Percentiles rank a stretch among this genome's conserved stretches.
phyloP scores from a whole-genome alignment of 2,329 filamentous ascomycete species.

The Knoxdaviesia capensis region DNA sequence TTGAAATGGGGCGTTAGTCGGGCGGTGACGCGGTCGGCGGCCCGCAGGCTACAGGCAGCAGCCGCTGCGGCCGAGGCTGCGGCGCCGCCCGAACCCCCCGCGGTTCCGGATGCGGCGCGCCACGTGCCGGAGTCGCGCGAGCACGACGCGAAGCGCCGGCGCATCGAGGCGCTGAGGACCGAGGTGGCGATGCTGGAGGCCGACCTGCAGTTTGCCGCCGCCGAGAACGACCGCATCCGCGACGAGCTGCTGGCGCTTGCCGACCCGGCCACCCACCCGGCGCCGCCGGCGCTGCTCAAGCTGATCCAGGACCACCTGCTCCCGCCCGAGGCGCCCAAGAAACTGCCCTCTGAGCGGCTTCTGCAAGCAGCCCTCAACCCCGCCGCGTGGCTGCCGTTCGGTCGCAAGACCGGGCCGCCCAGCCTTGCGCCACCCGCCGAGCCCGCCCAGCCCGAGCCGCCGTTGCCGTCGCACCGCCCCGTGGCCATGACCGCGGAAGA shows the following conservation, averaged over 20 bases:
- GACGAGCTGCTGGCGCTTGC: conserved; percentile 9
- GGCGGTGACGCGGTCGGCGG: too few species aligned
- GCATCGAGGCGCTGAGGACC: conserved; percentile 29
- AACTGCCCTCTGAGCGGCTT: conserved; percentile 17
- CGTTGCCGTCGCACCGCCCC: conserved; percentile 42
- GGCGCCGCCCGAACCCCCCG: too few species aligned
- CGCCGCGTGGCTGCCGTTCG: conserved; percentile 29
- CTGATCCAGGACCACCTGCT: conserved; percentile 14
- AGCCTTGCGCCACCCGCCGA: conserved; percentile 5
- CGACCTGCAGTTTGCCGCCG: conserved; percentile 34
- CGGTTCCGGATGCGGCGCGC: too few species aligned
- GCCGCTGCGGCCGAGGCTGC: too few species aligned
- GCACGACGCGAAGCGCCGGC: conserved; percentile 29
- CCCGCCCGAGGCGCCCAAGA: conserved; percentile 13
- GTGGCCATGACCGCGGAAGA: conserved; percentile 40
- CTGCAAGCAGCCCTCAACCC: conserved; percentile 29
- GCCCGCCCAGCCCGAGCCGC: conserved; percentile 15
- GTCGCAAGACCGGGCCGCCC: conserved; percentile 13
- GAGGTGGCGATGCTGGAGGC: conserved; percentile 35
- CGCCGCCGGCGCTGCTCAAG: conserved; percentile 1
- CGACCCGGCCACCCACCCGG: neutral
- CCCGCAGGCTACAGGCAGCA: too few species aligned
- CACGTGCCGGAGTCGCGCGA: too few species aligned
- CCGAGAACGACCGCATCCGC: conserved; percentile 36
- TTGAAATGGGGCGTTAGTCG: too few species aligned